Conservation (phyloP, 2,329 filamentous ascomycete genomes). For the Sporothrix protearum region DNA sequence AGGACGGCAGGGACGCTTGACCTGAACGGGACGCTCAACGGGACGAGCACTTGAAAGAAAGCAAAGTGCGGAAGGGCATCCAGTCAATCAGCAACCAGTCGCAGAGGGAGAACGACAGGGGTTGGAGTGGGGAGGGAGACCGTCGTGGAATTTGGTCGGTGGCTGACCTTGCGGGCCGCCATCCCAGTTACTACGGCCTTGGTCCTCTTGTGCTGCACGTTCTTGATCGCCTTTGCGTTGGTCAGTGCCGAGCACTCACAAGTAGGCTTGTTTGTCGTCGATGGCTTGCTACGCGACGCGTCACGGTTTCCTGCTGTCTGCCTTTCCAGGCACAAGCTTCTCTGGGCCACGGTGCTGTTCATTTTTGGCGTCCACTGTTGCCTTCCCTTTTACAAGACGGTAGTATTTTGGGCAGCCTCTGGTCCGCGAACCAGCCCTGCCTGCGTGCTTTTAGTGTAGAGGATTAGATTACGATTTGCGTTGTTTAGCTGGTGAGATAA, state of each 20-base stretch:
- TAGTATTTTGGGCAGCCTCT: not conserved
- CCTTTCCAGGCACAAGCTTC: not conserved
- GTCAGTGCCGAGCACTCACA: not conserved
- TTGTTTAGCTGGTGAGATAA: not conserved
- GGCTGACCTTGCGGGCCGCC: not conserved
- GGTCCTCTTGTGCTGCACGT: not conserved
- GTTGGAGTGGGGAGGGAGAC: no score
- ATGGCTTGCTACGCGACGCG: not conserved
- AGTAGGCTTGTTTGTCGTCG: not conserved
- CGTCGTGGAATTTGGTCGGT: no score
- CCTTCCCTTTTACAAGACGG: conserved; percentile 4
- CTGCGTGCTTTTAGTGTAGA: not conserved
- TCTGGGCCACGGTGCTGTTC: not conserved
- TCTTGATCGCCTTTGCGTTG: not conserved
- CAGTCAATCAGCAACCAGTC: no score
- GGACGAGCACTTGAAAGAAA: not conserved
- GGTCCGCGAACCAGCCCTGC: not conserved
- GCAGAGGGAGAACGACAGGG: no score
- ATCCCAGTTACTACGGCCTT: not conserved
- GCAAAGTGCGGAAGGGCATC: not conserved
- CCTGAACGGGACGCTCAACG: not conserved
- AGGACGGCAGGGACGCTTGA: not conserved
- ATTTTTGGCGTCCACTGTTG: not conserved
- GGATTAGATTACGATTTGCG: not conserved
- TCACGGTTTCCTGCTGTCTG: not conserved